Conservation (phyloP, 2,329 filamentous ascomycete genomes). For the Trichophaea hybrida region DNA sequence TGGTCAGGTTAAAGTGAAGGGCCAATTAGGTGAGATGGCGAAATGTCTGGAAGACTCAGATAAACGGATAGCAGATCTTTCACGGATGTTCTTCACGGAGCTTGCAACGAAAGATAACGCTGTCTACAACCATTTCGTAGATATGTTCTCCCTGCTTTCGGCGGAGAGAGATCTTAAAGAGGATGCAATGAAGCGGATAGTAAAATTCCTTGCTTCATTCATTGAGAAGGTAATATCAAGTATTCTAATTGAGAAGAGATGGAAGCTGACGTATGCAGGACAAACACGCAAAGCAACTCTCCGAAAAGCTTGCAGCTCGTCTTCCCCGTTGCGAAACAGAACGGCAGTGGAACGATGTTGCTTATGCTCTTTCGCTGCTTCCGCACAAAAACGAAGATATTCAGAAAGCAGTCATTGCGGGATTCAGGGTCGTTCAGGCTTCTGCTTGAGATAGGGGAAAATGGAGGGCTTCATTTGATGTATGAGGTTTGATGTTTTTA, state of each 20-base stretch:
- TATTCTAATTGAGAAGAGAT: neutral
- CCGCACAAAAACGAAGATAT: conserved; percentile 93
- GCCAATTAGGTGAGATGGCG: conserved; percentile 95
- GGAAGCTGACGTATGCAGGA: conserved; percentile 45
- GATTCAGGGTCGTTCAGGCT: conserved; percentile 57
- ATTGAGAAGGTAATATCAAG: conserved; percentile 70
- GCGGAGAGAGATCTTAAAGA: conserved; percentile 69
- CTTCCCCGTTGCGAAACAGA: conserved; percentile 78
- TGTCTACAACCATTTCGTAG: conserved; percentile 97
- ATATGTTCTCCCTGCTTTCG: conserved; percentile 91
- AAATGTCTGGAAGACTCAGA: conserved; percentile 97
- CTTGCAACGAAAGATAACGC: conserved; percentile 96
- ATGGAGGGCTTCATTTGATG: neutral
- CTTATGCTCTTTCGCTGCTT: conserved; percentile 74
- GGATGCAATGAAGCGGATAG: conserved; percentile 69
- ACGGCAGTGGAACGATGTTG: conserved; percentile 93
- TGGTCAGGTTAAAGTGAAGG: conserved; percentile 98
- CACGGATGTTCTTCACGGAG: conserved; percentile 97
- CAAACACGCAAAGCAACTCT: conserved; percentile 88
- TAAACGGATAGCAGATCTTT: conserved; percentile 81
- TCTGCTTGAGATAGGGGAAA: conserved; percentile 10
- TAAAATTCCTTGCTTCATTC: conserved; percentile 88
- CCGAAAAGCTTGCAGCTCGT: conserved; percentile 80
- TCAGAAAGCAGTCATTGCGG: conserved; percentile 56
- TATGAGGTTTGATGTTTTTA: neutral